These are phyloP conservation scores for Rhizophora mangle DNA, from an alignment of 345 rosid genomes.

Conservation along the genomic window DNA sequence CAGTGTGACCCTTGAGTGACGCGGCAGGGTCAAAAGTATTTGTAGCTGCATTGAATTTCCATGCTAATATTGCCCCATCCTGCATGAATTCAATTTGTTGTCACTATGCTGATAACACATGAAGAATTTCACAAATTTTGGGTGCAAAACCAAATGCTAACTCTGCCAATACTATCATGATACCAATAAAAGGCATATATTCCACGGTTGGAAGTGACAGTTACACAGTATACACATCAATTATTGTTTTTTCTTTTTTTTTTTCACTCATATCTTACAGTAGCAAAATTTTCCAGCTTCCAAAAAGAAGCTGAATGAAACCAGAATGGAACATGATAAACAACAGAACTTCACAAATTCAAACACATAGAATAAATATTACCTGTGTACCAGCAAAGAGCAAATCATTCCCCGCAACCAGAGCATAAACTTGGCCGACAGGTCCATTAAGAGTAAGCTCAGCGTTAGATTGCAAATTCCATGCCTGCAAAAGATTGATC, in stretches of 20 bases:
- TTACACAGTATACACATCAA: too few species aligned
- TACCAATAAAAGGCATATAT: too few species aligned
- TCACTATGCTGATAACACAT: background rate
- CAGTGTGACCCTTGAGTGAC: slow-evolving; percentile 61
- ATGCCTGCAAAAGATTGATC: slow-evolving; percentile 53
- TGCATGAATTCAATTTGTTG: slow-evolving; percentile 22
- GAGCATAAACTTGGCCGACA: slow-evolving; percentile 11
- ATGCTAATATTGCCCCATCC: slow-evolving; percentile 85
- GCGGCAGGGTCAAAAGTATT: slow-evolving; percentile 82
- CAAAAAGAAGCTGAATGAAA: too few species aligned
- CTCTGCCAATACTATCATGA: background rate
- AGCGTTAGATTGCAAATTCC: slow-evolving; percentile 3
- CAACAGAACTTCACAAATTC: background rate
- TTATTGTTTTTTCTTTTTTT: too few species aligned
- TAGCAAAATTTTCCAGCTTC: too few species aligned
- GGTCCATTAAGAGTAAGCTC: background rate
- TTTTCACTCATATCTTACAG: too few species aligned
- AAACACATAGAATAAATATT: background rate
- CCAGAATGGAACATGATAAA: background rate
- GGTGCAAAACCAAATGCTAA: background rate
- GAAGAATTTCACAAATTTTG: background rate
- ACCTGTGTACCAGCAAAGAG: slow-evolving; percentile 53
- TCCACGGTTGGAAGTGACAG: too few species aligned
- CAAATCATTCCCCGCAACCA: slow-evolving; percentile 4
- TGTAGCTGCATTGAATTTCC: slow-evolving; percentile 74